A percentile compares a stretch with the other conserved stretches of the same genome.
These are phyloP conservation scores for Stachybotrys elegans DNA, from an alignment of 2,329 filamentous ascomycete species.

Conservation along the genomic window DNA sequence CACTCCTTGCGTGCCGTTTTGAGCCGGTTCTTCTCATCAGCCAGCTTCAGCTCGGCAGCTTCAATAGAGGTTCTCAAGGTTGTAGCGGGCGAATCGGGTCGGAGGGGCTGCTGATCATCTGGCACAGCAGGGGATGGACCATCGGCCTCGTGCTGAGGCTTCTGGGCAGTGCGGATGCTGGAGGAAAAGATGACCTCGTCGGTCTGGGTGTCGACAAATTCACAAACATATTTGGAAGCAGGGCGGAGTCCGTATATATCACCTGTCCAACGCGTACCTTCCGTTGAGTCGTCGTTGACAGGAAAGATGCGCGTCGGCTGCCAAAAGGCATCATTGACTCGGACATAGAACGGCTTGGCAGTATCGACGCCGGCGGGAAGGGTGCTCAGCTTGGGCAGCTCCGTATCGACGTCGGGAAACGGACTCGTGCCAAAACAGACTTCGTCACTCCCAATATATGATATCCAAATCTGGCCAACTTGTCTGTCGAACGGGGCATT, in stretches of 20 bases:
- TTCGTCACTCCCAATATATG: slow-evolving; percentile 72
- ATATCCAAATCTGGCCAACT: slow-evolving; percentile 73
- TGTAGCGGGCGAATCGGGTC: slow-evolving; percentile 71
- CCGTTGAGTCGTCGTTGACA: slow-evolving; percentile 30
- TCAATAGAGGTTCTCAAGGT: slow-evolving; percentile 73
- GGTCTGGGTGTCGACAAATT: slow-evolving; percentile 67
- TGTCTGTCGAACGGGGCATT: slow-evolving; percentile 69
- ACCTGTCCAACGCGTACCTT: slow-evolving; percentile 61
- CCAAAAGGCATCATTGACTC: slow-evolving; percentile 75
- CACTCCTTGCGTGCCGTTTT: slow-evolving; percentile 72
- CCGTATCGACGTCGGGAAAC: slow-evolving; percentile 41
- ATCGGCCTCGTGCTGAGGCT: slow-evolving; percentile 29
- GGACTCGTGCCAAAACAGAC: slow-evolving; percentile 70
- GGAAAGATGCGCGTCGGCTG: slow-evolving; percentile 68
- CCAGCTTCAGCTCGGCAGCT: slow-evolving; percentile 63
- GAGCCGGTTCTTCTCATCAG: slow-evolving; percentile 63
- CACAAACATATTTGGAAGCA: slow-evolving; percentile 71
- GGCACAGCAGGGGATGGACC: slow-evolving; percentile 24
- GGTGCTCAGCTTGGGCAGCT: not conserved
- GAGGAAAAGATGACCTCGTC: slow-evolving; percentile 64
- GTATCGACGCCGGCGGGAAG: slow-evolving; percentile 53
- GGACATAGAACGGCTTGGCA: slow-evolving; percentile 72
- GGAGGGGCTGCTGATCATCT: slow-evolving; percentile 53
- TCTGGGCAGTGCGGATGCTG: slow-evolving; percentile 61
- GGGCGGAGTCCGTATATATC: slow-evolving; percentile 66